These are phyloP conservation scores for Kalaharituber pfeilii DNA, from an alignment of 2,329 filamentous ascomycete genomes.

Conservation along the genomic window DNA sequence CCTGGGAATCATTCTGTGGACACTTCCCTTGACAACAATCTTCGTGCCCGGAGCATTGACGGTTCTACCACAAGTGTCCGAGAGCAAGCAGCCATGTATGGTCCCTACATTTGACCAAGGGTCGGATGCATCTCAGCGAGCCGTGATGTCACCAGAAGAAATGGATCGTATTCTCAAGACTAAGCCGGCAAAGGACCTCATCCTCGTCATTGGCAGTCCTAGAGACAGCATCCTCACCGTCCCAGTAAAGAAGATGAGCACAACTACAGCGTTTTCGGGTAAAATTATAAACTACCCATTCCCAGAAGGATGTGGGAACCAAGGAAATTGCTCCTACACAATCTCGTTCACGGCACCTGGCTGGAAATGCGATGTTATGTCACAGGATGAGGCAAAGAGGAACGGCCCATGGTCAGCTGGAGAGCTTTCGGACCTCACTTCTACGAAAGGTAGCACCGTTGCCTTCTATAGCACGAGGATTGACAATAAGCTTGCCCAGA, in stretches of 20 bases:
- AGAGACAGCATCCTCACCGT: not conserved
- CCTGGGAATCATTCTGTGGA: not conserved
- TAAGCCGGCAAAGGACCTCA: not conserved
- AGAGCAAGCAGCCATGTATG: not conserved
- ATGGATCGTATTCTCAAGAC: not conserved
- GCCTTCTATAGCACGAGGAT: not conserved
- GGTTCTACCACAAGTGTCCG: not conserved
- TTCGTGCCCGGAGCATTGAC: not conserved
- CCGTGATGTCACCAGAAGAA: not conserved
- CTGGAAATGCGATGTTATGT: conserved; percentile 27
- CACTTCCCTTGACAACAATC: not conserved
- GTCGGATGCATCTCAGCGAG: not conserved
- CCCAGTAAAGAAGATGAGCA: not conserved
- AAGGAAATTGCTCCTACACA: conserved; percentile 29
- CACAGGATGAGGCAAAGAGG: conserved; percentile 9
- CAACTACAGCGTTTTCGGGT: not conserved
- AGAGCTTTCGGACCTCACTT: not conserved
- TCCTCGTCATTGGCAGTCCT: not conserved
- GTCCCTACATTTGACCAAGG: not conserved
- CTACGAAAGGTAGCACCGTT: not conserved
- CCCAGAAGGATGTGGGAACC: conserved; percentile 11
- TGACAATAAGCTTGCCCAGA: not conserved
- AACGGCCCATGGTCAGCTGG: not conserved
- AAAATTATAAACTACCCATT: not conserved
- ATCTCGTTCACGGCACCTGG: conserved; percentile 27